Conservation (phyloP, 257 asterid species). For the Penstemon barbatus region DNA sequence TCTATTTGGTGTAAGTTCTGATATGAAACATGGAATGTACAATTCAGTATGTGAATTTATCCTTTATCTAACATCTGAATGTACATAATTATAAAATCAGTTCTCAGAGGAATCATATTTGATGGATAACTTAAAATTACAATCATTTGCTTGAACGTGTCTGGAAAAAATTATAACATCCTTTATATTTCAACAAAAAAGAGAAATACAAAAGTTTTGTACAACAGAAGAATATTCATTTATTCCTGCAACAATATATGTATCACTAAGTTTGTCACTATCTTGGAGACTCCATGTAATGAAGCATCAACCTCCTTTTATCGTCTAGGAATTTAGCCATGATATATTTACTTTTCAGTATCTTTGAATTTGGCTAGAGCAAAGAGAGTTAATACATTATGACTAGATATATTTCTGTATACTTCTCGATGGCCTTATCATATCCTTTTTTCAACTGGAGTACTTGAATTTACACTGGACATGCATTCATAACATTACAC, state of each 20-base stretch:
- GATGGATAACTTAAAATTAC: background rate
- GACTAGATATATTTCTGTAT: constrained; percentile 15
- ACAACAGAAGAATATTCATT: constrained; percentile 1
- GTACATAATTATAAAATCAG: constrained; percentile 3
- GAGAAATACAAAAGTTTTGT: background rate
- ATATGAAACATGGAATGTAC: too few relatives aligned
- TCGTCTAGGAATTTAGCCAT: constrained; percentile 17
- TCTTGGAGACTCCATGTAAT: constrained; percentile 22
- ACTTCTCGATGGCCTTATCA: constrained; percentile 11
- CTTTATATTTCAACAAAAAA: constrained; percentile 18
- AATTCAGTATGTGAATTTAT: too few relatives aligned
- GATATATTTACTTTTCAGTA: constrained; percentile 6
- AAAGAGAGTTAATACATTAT: constrained; percentile 16
- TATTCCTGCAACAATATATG: constrained; percentile 16
- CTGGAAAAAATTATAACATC: constrained; percentile 1
- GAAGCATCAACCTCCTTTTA: constrained; percentile 18
- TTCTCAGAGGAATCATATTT: constrained; percentile 11
- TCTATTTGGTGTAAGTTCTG: too few relatives aligned
- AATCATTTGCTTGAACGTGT: background rate
- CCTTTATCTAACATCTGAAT: background rate
- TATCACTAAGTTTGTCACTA: constrained; percentile 6
- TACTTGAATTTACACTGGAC: too few relatives aligned
- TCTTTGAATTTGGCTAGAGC: constrained; percentile 25
- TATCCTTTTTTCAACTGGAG: constrained; percentile 7
- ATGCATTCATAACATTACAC: constrained; percentile 36